Evolutionary conservation across 345 rosid genomes (phyloP).

Genomic region (Gossypioides kirkii): DNA sequence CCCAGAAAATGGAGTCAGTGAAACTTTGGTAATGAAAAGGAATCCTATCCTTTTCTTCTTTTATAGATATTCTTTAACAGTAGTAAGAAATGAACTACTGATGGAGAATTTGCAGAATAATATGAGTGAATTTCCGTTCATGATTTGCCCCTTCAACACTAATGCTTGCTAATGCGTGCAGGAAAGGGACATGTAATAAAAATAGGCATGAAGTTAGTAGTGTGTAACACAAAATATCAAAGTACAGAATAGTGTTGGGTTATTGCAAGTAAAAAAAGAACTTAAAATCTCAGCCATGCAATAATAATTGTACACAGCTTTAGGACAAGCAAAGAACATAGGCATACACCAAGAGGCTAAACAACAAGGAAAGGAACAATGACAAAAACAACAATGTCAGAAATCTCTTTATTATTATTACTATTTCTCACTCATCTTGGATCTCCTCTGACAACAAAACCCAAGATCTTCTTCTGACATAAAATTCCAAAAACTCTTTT

Average conservation of each 20-base stretch:
- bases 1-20: not conserved
- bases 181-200: not conserved
- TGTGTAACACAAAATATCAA: not conserved
- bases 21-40: not conserved
- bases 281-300: conserved; percentile 23
- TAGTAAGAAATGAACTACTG: not conserved
- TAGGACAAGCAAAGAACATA: conserved; percentile 1
- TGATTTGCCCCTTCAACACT: not conserved
- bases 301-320: not conserved
- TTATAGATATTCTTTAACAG: not conserved
- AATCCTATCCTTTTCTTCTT: not conserved
- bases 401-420: conserved; percentile 4
- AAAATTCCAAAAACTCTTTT: conserved; percentile 20
- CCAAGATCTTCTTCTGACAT: conserved; percentile 19
- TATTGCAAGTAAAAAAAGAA: conserved; percentile 12
- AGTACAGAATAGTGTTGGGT: conserved; percentile 9
- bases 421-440: conserved; percentile 36
- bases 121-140: not conserved
- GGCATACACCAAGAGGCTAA: not conserved
- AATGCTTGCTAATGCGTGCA: not conserved
- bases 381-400: conserved; percentile 39
- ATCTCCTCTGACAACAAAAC: conserved; percentile 39
- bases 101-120: not conserved
- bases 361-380: not conserved
- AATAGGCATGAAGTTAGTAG: not conserved